Evolutionary conservation across 2,329 filamentous ascomycete genomes (phyloP), one percentile per base, ranked within the genome.

Genomic region (Pseudogymnoascus sp.): DNA sequence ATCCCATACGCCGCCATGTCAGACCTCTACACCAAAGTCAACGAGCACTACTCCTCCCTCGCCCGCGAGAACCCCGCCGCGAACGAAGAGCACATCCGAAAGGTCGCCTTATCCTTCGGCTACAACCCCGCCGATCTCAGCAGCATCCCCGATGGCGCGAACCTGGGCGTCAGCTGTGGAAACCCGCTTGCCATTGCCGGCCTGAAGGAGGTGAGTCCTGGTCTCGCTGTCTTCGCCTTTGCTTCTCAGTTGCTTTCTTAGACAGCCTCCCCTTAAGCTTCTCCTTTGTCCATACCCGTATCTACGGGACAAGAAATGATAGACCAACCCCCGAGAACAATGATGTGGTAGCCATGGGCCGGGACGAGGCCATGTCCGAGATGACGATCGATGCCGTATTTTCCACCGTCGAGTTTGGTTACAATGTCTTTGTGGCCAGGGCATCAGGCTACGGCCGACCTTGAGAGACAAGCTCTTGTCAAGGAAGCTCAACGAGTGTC

Each of bases 81-180:
- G 10, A 57, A 57, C 30, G 55, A 57, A 5, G 55, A 57, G 33
- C 55, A 57, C 18, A 57, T 57, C 21, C 55, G 55, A 18, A 57
- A 57, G 18, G 55, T 57, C 6, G 55, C 55, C 13, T 38, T 52
- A 0, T 60, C 59, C 3, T 67, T 71, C 37, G 65, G 67, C 12
- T 67, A 68, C 52, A 59, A 63, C 18, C 18, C 59, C 2, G 60
- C 63, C 52, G 64, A 67, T 18, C 62, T 69, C 15, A 58, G 34
- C n/a, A 61, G 57, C 18, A 61, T 65, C 13, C 64, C 66, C 5
- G 55, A 45, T 21, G 62, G 60, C 33, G 52, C 66, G 9, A 68
- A 66, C 28, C 30, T 66, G 1, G 64, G 65, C 3, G 59, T 67
- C 3, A 64, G 62, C 15, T 68, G 67, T 39, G 66, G 65, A 4